These are phyloP conservation scores for Lenwebbia sp. DNA, from an alignment of 345 rosid genomes.

Conservation along the genomic window DNA sequence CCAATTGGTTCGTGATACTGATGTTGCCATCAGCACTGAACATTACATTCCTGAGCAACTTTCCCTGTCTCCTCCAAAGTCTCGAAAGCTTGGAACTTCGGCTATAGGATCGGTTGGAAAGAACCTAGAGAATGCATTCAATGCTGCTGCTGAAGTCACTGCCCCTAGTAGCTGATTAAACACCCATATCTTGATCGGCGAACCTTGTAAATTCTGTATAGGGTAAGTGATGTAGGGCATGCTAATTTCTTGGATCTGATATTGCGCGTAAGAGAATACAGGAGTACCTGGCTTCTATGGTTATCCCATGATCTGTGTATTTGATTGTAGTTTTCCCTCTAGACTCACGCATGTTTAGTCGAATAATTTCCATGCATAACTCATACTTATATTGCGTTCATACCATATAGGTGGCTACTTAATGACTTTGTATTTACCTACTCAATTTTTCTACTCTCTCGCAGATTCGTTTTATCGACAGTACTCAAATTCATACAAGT, in stretches of 20 bases:
- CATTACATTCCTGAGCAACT: neutral
- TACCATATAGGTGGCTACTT: neutral
- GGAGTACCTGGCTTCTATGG: neutral
- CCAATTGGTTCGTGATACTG: neutral
- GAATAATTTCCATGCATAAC: neutral
- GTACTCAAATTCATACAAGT: neutral
- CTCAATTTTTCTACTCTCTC: neutral
- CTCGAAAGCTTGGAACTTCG: constrained; percentile 1
- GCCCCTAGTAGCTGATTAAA: neutral
- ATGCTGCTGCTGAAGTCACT: neutral
- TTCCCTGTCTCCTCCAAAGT: constrained; percentile 3
- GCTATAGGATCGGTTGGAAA: neutral
- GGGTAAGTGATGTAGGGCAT: neutral
- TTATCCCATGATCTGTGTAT: neutral
- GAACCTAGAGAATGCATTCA: constrained; percentile 6
- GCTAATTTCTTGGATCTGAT: neutral
- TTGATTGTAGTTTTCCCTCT: neutral
- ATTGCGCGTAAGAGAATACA: neutral
- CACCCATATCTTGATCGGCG: neutral
- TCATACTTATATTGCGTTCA: neutral
- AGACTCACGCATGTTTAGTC: neutral
- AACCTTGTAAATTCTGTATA: neutral
- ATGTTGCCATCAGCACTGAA: neutral
- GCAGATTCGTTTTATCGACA: neutral
- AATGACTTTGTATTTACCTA: neutral